A percentile compares a stretch with the other conserved stretches of the same genome.
Evolutionary conservation across 805 yeast species (phyloP).

Genomic region (Ogataea nitratoaversa): DNA sequence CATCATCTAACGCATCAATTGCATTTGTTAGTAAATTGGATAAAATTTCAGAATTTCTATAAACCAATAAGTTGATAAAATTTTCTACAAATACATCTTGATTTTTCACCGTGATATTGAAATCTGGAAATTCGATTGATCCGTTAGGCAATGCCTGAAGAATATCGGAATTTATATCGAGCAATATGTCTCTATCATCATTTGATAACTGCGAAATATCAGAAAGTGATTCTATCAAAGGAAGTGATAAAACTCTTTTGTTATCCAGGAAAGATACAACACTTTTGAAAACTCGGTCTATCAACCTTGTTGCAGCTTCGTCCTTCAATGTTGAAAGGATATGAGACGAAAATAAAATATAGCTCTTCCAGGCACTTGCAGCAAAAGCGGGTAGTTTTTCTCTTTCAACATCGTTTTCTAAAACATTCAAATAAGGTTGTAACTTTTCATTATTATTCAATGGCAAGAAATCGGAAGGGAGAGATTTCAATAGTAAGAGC

Average conservation of each 20-base stretch:
- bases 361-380: slow-evolving; percentile 26
- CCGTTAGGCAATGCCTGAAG: slow-evolving; percentile 22
- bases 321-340: slow-evolving; percentile 3
- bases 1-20: slow-evolving; percentile 24
- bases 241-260: slow-evolving; percentile 10
- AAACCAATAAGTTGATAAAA: slow-evolving; percentile 16
- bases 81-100: slow-evolving; percentile 21
- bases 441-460: slow-evolving; percentile 6
- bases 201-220: slow-evolving; percentile 11
- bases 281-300: slow-evolving; percentile 8
- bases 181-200: slow-evolving; percentile 17
- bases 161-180: slow-evolving; percentile 21
- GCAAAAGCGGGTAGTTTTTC: slow-evolving; percentile 23
- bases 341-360: slow-evolving; percentile 12
- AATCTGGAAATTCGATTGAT: slow-evolving; percentile 13
- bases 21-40: slow-evolving; percentile 22
- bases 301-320: slow-evolving; percentile 2
- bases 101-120: slow-evolving; percentile 8
- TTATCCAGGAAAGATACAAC: slow-evolving; percentile 18
- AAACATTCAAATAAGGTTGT: slow-evolving; percentile 9
- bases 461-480: slow-evolving; percentile 21
- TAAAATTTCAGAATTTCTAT: slow-evolving; percentile 14
- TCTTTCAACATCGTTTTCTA: slow-evolving; percentile 17
- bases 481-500: slow-evolving; percentile 8
- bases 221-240: slow-evolving; percentile 8